phyloP scores from a whole-genome alignment of 2,329 filamentous ascomycete genomes.

The Curvularia sp. region DNA sequence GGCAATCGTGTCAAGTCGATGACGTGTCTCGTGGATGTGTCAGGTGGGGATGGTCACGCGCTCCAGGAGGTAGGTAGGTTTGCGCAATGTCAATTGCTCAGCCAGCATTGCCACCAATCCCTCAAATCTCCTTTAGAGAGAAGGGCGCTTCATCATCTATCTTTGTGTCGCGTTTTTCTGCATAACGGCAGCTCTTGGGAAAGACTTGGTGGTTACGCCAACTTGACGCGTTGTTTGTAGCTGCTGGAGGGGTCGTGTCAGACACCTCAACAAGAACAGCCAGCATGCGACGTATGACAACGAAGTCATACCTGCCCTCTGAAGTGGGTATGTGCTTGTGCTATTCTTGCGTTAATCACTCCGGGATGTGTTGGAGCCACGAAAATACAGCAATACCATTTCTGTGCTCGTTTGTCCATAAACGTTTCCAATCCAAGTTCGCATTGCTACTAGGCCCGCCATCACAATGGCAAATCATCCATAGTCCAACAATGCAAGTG shows the following conservation, averaged over 20 bases:
- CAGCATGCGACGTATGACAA: neutral
- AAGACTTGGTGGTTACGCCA: neutral
- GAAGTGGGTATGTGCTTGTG: no score
- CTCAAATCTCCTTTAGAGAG: neutral
- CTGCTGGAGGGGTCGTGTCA: neutral
- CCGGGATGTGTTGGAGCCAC: no score
- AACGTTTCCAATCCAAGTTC: neutral
- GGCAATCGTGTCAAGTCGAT: conserved; percentile 6
- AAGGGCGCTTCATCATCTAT: neutral
- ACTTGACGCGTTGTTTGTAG: conserved; percentile 4
- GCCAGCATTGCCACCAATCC: neutral
- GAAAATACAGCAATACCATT: neutral
- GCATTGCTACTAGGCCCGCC: neutral
- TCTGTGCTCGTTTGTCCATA: neutral
- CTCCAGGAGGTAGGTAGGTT: neutral
- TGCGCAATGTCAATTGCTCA: neutral
- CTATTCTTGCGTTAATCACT: no score
- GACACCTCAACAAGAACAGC: conserved; percentile 5
- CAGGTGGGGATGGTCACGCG: conserved; percentile 8
- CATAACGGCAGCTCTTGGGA: neutral
- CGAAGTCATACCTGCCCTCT: neutral
- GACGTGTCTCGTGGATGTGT: conserved; percentile 6
- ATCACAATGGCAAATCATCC: neutral
- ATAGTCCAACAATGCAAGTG: neutral
- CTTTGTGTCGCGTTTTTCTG: neutral